A percentile compares a stretch with the other conserved stretches of the same genome.
Evolutionary conservation across 768 basidiomycete species (phyloP).

Genomic region (Tricholoma saponaceum): DNA sequence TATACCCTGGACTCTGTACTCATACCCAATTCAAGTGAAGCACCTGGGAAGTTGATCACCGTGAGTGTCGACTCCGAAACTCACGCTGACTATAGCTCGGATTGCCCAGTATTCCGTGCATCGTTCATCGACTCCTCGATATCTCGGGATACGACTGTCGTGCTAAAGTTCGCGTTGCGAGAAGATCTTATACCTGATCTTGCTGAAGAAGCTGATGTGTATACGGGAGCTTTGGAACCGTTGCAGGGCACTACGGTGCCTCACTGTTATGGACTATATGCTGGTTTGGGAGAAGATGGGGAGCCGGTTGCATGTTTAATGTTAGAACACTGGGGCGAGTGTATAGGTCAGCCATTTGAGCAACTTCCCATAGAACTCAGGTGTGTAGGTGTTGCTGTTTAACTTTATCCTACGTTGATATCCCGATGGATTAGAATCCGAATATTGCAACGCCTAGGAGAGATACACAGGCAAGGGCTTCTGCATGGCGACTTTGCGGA

Average conservation of each 20-base stretch:
- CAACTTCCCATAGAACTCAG: slow-evolving; percentile 25
- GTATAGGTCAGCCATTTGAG: slow-evolving; percentile 25
- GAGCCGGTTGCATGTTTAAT: slow-evolving; percentile 33
- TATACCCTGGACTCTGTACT: slow-evolving; percentile 21
- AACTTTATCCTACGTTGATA: background rate
- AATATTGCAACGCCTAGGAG: slow-evolving; percentile 28
- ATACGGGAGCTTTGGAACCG: slow-evolving; percentile 23
- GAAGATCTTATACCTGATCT: slow-evolving; percentile 32
- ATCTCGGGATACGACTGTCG: slow-evolving; percentile 13
- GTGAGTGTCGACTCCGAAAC: slow-evolving; percentile 28
- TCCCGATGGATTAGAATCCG: slow-evolving; percentile 19
- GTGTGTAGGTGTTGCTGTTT: slow-evolving; percentile 18
- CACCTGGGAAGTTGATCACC: slow-evolving; percentile 14
- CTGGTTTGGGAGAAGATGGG: slow-evolving; percentile 26
- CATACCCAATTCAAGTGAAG: slow-evolving; percentile 4
- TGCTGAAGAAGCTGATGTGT: slow-evolving; percentile 29
- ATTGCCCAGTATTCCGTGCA: slow-evolving; percentile 35
- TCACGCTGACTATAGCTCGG: slow-evolving; percentile 30
- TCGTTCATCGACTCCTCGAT: slow-evolving; percentile 12
- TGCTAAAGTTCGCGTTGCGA: slow-evolving; percentile 36
- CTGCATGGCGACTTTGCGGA: slow-evolving; percentile 40
- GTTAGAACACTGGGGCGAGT: slow-evolving; percentile 34
- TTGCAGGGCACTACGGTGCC: slow-evolving; percentile 32
- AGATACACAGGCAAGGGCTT: slow-evolving; percentile 30
- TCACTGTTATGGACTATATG: slow-evolving; percentile 30